Evolutionary conservation across 1,139 yeast genomes (phyloP), one percentile per base, ranked within the genome.

Genomic region (Pichia sp.): DNA sequence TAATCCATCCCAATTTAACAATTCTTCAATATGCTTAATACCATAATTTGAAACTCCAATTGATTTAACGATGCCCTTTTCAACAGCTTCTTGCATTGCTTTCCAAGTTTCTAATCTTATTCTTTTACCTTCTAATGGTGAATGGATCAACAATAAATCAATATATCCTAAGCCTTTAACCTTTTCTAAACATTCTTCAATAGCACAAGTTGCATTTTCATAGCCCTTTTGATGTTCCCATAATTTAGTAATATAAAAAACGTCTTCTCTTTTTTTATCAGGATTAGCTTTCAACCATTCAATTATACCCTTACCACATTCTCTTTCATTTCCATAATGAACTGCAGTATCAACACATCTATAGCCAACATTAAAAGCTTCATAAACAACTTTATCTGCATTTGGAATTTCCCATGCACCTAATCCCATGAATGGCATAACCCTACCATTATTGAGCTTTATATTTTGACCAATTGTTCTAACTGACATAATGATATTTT

Each of bases 1-100:
- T 53, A 83, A 68, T 1, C 72, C 77, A 0, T 73, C 68, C 83
- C 85, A 82, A 13, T 63, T 59, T 31, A 81, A 64, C 36, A 84
- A 70, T 66, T 84, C 86, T 56, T 80, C 70, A 18, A 85, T 62
- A 62, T 84, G 90, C 33, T 73, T 73, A n/a, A 65, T 65, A 28
- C 89, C 89, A 63, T 78, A 84, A 62, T 83, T 84, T 1, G 88
- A 83, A 19, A 85, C 89, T 18, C 91, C 91, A 49, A 84, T 79
- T 18, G 75, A 73, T 59, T 75, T 78, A 30, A 83, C 79, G 31
- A 69, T 60, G 0, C 86, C 86, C 27, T 65, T 68, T 45, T 73
- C 79, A n/a, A 80, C 83, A 1, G 83, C 83, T 53, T 82, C 85
- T 64, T 83, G 84, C 77, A 83, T 73, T 3, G 86, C 87, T 55